A percentile compares a stretch with the other conserved stretches of the same genome.
These are phyloP conservation scores for Cronartium ribicola DNA, from an alignment of 1,284 basidiomycete genomes.

Conservation along the genomic window DNA sequence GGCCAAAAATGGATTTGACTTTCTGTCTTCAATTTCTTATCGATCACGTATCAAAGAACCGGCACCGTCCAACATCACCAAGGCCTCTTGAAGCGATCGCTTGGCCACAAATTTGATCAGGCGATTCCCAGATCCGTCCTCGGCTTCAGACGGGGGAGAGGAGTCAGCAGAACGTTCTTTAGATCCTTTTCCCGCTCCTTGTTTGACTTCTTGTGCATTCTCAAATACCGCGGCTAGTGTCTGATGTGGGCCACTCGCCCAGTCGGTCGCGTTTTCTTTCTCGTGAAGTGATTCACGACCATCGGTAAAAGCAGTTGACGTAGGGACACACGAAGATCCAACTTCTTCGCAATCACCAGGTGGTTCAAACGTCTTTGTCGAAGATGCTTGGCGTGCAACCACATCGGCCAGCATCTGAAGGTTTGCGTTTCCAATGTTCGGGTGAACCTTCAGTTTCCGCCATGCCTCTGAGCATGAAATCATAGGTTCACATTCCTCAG, in stretches of 20 bases:
- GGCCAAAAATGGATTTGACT: too few relatives aligned
- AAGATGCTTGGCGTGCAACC: constrained; percentile 43
- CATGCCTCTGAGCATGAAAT: constrained; percentile 48
- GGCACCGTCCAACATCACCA: constrained; percentile 32
- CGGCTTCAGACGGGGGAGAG: neutral
- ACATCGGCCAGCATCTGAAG: constrained; percentile 50
- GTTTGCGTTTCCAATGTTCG: constrained; percentile 48
- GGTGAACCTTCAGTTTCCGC: constrained; percentile 46
- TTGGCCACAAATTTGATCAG: constrained; percentile 35
- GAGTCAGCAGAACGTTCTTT: constrained; percentile 1
- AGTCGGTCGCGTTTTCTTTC: constrained; percentile 10
- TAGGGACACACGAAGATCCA: neutral
- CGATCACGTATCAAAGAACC: neutral
- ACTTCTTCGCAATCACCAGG: neutral
- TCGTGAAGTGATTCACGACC: neutral
- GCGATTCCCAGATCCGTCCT: neutral
- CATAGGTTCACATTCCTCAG: constrained; percentile 41
- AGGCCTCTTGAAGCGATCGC: constrained; percentile 28
- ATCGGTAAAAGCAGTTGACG: neutral
- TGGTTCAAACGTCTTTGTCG: neutral
- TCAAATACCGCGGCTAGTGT: constrained; percentile 37
- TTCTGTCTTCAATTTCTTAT: too few relatives aligned
- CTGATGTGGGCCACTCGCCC: constrained; percentile 16
- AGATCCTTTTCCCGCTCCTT: constrained; percentile 1
- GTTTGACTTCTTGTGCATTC: constrained; percentile 8